These are phyloP conservation scores for Anastatica hierochuntica DNA, from an alignment of 345 rosid species.

Conservation along the genomic window DNA sequence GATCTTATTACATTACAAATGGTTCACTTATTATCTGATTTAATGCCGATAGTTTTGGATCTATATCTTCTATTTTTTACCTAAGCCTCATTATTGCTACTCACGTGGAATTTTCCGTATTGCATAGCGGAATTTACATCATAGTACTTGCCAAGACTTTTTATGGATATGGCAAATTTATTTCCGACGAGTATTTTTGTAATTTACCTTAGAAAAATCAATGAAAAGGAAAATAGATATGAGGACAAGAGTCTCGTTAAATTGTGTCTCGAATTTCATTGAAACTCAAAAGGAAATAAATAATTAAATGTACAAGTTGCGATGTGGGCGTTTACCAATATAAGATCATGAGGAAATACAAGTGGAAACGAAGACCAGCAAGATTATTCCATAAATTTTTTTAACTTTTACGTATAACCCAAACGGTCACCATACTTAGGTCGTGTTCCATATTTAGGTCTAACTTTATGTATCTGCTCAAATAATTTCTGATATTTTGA, in stretches of 20 bases:
- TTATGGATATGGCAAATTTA: background rate
- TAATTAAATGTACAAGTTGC: background rate
- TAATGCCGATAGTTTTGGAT: slow-evolving; percentile 22
- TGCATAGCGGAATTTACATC: background rate
- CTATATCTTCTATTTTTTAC: slow-evolving; percentile 3
- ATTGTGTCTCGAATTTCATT: slow-evolving; percentile 2
- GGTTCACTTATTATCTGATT: slow-evolving; percentile 21
- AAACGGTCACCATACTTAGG: background rate
- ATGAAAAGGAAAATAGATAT: background rate
- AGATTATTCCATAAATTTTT: background rate
- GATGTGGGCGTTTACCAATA: background rate
- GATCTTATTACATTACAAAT: slow-evolving; percentile 4
- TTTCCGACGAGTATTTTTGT: background rate
- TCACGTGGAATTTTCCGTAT: background rate
- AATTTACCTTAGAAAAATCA: background rate
- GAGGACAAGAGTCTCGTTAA: slow-evolving; percentile 15
- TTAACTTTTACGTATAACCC: background rate
- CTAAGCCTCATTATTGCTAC: too few species aligned
- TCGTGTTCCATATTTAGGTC: too few species aligned
- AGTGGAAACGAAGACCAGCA: background rate
- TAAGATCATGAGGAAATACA: background rate
- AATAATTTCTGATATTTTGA: too few species aligned
- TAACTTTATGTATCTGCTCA: too few species aligned
- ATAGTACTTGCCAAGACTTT: background rate
- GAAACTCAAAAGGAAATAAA: background rate